These are phyloP conservation scores for Omphalotus olearius DNA, from an alignment of 1,284 basidiomycete genomes.

Conservation along the genomic window DNA sequence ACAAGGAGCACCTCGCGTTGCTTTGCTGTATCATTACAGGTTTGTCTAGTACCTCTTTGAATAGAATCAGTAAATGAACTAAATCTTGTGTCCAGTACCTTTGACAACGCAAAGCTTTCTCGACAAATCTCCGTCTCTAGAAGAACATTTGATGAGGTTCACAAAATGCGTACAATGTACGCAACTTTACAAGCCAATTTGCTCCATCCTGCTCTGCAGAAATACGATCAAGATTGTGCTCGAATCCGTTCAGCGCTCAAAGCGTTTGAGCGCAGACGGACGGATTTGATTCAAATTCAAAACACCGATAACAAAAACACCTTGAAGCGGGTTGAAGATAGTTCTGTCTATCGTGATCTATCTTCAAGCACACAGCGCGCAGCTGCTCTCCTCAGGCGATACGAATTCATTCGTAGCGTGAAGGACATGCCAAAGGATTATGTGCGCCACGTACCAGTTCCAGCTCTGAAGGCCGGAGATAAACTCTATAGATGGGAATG, in stretches of 20 bases:
- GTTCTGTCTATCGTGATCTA: conserved; percentile 13
- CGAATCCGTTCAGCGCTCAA: conserved; percentile 12
- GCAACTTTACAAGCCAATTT: conserved; percentile 15
- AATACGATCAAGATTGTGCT: conserved; percentile 6
- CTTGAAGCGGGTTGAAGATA: conserved; percentile 1
- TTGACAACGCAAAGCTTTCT: conserved; percentile 5
- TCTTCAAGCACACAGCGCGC: conserved; percentile 11
- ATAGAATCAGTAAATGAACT: too few species aligned
- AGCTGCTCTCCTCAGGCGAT: conserved; percentile 11
- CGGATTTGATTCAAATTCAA: conserved; percentile 9
- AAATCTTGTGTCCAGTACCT: background rate
- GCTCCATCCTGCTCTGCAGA: conserved; percentile 17
- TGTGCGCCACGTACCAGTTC: conserved; percentile 1
- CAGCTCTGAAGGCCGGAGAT: conserved; percentile 1
- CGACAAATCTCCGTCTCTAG: conserved; percentile 12
- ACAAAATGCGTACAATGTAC: conserved; percentile 16
- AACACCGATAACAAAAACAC: conserved; percentile 5
- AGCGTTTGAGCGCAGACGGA: conserved; percentile 15
- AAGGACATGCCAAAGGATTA: conserved; percentile 15
- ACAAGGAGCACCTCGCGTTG: conserved; percentile 15
- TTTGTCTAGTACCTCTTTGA: background rate
- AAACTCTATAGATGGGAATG: conserved; percentile 15
- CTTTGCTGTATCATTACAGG: conserved; percentile 20
- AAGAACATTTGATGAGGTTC: conserved; percentile 14
- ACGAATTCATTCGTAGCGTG: conserved; percentile 17